These are phyloP conservation scores for Phytophthora cryptogea DNA, from an alignment of 352 stramenopile genomes.

Conservation along the genomic window DNA sequence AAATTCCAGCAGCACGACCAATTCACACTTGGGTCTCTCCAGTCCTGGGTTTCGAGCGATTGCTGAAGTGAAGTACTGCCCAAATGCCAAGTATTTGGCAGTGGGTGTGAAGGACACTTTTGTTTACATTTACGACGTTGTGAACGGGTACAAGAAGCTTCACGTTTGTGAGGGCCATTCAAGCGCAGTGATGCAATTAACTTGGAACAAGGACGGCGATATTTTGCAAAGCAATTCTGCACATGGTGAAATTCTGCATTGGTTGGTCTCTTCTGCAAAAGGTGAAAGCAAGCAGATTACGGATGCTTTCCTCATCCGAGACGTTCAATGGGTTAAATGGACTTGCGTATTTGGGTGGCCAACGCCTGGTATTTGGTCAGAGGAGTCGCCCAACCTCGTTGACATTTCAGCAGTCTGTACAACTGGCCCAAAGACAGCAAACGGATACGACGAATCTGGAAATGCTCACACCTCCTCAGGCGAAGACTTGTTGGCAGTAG, in stretches of 20 bases:
- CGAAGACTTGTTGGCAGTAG: constrained; percentile 56
- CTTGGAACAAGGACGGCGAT: constrained; percentile 83
- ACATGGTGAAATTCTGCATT: constrained; percentile 69
- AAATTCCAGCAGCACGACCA: constrained; percentile 17
- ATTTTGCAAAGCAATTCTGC: constrained; percentile 84
- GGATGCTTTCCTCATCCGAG: constrained; percentile 59
- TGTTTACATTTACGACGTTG: constrained; percentile 61
- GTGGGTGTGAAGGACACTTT: constrained; percentile 66
- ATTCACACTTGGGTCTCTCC: constrained; percentile 13
- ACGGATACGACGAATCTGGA: background rate
- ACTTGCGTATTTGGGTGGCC: constrained; percentile 75
- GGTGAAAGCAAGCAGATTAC: constrained; percentile 63
- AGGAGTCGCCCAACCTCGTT: constrained; percentile 51
- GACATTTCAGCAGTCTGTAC: constrained; percentile 57
- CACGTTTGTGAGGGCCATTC: constrained; percentile 82
- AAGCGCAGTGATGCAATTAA: constrained; percentile 79
- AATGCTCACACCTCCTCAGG: constrained; percentile 3
- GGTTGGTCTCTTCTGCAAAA: constrained; percentile 40
- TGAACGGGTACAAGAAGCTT: constrained; percentile 57
- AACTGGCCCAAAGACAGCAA: constrained; percentile 30
- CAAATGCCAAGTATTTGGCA: constrained; percentile 50
- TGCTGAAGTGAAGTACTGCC: constrained; percentile 59
- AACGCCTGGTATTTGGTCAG: constrained; percentile 62
- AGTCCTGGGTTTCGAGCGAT: constrained; percentile 23
- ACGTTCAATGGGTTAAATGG: constrained; percentile 67